Evolutionary conservation across 441 rosid species (phyloP).

Genomic region (Eutrema salsugineum): DNA sequence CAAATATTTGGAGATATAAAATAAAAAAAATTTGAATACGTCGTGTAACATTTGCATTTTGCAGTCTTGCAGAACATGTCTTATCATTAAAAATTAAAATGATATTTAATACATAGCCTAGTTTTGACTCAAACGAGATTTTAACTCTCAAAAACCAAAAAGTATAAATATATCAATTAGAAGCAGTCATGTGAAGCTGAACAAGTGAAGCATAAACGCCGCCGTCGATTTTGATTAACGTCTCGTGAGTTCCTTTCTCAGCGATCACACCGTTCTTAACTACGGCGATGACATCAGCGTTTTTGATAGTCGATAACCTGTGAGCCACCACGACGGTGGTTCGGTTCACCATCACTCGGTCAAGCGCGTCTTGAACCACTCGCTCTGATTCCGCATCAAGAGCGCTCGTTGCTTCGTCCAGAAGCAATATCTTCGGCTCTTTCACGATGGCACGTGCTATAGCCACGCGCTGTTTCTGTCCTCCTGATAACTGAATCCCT

Average conservation of each 20-base stretch:
- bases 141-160: not conserved
- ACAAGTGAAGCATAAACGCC: constrained; percentile 46
- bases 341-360: constrained; percentile 41
- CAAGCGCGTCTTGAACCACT: constrained; percentile 53
- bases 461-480: constrained; percentile 60
- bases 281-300: constrained; percentile 41
- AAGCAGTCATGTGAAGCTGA: constrained; percentile 37
- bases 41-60: no score
- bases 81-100: no score
- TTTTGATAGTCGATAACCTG: constrained; percentile 43
- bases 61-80: no score
- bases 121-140: not conserved
- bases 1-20: no score
- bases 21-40: no score
- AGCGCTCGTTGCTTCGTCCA: constrained; percentile 63
- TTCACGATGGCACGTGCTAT: constrained; percentile 56
- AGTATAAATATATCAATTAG: not conserved
- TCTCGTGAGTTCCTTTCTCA: constrained; percentile 48
- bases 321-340: constrained; percentile 50
- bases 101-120: not conserved
- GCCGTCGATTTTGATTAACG: constrained; percentile 35
- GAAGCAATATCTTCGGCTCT: constrained; percentile 47
- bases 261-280: constrained; percentile 41
- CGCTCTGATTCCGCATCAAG: constrained; percentile 54
- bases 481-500: constrained; percentile 57